phyloP scores from a whole-genome alignment of 306 rosid species.

The Senna siamea region DNA sequence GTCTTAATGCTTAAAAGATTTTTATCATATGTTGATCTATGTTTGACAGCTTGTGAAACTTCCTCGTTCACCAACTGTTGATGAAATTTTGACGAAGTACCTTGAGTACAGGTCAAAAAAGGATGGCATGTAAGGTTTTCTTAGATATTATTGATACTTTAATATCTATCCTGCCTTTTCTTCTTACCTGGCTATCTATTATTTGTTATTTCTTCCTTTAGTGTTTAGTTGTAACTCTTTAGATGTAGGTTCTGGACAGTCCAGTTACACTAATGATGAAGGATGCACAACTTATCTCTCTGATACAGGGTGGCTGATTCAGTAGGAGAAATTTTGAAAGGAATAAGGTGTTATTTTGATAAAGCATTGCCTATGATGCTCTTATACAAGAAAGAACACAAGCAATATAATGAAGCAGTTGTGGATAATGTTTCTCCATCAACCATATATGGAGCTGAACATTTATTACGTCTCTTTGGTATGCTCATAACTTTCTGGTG shows the following conservation, averaged over 20 bases:
- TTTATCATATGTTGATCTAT: conserved; percentile 33
- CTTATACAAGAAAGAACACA: conserved; percentile 87
- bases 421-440: conserved; percentile 75
- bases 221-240: neutral
- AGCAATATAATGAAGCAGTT: conserved; percentile 70
- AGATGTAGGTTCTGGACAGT: conserved; percentile 28
- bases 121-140: conserved; percentile 80
- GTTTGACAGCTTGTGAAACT: conserved; percentile 84
- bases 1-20: conserved; percentile 14
- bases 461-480: conserved; percentile 95
- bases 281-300: conserved; percentile 38
- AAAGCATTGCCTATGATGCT: conserved; percentile 90
- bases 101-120: conserved; percentile 87
- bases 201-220: conserved; percentile 11
- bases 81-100: conserved; percentile 85
- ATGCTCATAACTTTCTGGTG: conserved; percentile 42
- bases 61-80: conserved; percentile 97
- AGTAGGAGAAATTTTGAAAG: conserved; percentile 79
- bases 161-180: conserved; percentile 25
- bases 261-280: conserved; percentile 33
- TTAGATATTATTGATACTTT: conserved; percentile 12
- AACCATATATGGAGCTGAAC: conserved; percentile 91
- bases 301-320: conserved; percentile 71
- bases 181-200: conserved; percentile 31
- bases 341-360: conserved; percentile 92